Conservation (phyloP, 768 basidiomycete genomes). For the Lactarius hengduanensis region DNA sequence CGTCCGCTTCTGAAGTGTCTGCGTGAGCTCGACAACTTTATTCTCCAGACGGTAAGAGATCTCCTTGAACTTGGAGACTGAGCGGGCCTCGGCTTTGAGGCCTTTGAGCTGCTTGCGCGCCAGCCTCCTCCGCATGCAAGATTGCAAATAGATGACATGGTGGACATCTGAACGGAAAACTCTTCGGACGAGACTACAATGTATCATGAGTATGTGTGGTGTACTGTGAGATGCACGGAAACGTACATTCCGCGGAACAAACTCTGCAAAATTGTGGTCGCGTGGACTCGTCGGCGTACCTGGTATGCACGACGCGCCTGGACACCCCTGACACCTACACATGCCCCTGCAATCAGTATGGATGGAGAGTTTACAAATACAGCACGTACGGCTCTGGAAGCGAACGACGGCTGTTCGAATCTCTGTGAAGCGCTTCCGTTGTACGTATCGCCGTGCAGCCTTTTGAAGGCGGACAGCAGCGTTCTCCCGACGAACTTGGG, state of each 20-base stretch:
- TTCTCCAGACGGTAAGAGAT: slow-evolving; percentile 97
- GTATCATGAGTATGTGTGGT: slow-evolving; percentile 5
- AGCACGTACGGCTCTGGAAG: slow-evolving; percentile 83
- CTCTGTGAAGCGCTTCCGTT: slow-evolving; percentile 67
- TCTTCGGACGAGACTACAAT: slow-evolving; percentile 52
- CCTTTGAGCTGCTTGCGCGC: slow-evolving; percentile 83
- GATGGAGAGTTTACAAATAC: slow-evolving; percentile 1
- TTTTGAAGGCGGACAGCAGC: slow-evolving; percentile 78
- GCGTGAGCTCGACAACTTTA: slow-evolving; percentile 98
- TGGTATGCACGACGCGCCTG: slow-evolving; percentile 62
- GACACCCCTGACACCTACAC: slow-evolving; percentile 68
- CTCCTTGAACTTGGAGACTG: slow-evolving; percentile 97
- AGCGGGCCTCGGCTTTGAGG: slow-evolving; percentile 89
- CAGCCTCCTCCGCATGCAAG: slow-evolving; percentile 83
- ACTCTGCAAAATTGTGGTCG: slow-evolving; percentile 75
- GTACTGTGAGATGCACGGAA: neutral
- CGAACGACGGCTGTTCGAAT: slow-evolving; percentile 60
- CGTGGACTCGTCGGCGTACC: slow-evolving; percentile 54
- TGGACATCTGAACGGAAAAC: slow-evolving; percentile 57
- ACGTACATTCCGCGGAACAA: slow-evolving; percentile 87
- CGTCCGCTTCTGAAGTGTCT: slow-evolving; percentile 85
- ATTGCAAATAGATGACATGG: slow-evolving; percentile 83
- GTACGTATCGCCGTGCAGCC: slow-evolving; percentile 66
- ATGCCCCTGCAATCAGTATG: slow-evolving; percentile 18
- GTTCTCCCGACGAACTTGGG: slow-evolving; percentile 65